Conservation (phyloP, 495 filamentous ascomycete species). For the Podospora tetraspora region DNA sequence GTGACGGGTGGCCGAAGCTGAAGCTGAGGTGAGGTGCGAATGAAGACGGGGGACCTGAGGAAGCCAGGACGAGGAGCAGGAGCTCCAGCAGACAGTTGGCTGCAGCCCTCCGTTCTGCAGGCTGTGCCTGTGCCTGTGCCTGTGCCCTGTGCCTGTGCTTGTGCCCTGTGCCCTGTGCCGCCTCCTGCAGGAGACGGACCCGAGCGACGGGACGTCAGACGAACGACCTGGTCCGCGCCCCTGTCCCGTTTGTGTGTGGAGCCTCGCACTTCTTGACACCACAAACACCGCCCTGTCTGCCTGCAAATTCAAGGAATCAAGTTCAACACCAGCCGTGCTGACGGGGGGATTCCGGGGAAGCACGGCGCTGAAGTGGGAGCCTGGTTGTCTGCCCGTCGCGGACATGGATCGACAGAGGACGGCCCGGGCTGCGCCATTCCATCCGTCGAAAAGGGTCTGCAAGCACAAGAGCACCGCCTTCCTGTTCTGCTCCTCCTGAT, state of each 20-base stretch:
- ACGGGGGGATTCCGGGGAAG: background rate
- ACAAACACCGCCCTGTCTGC: no score
- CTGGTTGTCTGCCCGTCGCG: background rate
- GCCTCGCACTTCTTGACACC: no score
- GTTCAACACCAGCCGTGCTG: background rate
- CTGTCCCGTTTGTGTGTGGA: background rate
- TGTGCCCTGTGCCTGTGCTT: no score
- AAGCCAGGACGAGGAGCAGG: slow-evolving; percentile 1
- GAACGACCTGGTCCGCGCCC: background rate
- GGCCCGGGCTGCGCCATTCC: background rate
- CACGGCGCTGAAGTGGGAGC: background rate
- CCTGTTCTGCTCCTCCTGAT: background rate
- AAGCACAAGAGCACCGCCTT: background rate
- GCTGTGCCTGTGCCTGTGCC: background rate
- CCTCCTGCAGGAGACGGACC: background rate
- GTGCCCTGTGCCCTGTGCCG: background rate
- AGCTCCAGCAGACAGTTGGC: background rate
- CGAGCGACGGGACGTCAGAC: background rate
- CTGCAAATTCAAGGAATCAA: no score
- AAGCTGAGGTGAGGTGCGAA: background rate
- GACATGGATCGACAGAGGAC: background rate
- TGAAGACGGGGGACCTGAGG: slow-evolving; percentile 10
- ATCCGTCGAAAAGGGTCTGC: background rate
- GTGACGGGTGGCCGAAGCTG: background rate
- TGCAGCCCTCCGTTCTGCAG: background rate